Evolutionary conservation across 1,284 basidiomycete genomes (phyloP).

Genomic region (Naganishia liquefaciens): DNA sequence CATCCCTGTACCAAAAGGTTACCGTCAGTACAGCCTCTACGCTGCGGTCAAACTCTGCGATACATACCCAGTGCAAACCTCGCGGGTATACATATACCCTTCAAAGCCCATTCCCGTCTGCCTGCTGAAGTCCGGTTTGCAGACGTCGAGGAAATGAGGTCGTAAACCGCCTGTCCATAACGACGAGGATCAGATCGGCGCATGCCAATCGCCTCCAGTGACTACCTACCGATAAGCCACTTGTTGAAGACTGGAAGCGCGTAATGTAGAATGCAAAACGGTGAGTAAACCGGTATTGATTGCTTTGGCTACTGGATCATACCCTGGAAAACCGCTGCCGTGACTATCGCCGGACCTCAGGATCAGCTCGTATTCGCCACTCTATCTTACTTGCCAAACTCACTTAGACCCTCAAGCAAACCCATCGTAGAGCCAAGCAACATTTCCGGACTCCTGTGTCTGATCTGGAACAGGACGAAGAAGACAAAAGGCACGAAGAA

Average conservation of each 20-base stretch:
- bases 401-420: conserved; percentile 58
- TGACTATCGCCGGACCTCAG: background rate
- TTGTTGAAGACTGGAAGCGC: conserved; percentile 61
- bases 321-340: conserved; percentile 23
- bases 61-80: conserved; percentile 58
- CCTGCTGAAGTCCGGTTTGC: conserved; percentile 56
- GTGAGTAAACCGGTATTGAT: background rate
- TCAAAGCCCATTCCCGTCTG: conserved; percentile 57
- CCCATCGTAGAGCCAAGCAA: conserved; percentile 61
- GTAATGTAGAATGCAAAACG: conserved; percentile 41
- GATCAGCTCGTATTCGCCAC: background rate
- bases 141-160: conserved; percentile 61
- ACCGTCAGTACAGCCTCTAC: too few species aligned
- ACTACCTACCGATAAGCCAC: conserved; percentile 57
- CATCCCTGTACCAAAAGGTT: conserved; percentile 53
- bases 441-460: conserved; percentile 57
- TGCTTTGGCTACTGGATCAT: background rate
- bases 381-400: conserved; percentile 41
- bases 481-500: conserved; percentile 61
- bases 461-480: conserved; percentile 56
- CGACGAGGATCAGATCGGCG: background rate
- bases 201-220: background rate
- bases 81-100: conserved; percentile 58
- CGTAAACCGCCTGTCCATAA: conserved; percentile 52
- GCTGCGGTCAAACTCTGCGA: too few species aligned